phyloP scores from a whole-genome alignment of 169 alveolate genomes.

The Eimeria tenella region DNA sequence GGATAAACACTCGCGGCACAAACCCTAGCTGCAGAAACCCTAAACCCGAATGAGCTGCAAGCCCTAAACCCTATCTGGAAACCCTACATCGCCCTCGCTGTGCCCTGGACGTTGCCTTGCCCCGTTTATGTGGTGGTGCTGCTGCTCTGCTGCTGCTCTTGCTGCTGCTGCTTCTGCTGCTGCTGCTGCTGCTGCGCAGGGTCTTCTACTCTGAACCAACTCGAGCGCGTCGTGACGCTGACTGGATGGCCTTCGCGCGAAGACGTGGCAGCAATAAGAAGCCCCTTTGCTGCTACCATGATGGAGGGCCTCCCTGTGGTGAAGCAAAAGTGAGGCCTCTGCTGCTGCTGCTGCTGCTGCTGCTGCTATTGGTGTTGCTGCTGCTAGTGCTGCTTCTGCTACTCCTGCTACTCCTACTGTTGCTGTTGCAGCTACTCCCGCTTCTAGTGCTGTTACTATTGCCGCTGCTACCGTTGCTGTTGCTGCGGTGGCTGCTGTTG shows the following conservation, averaged over 20 bases:
- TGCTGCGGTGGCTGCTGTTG: neutral
- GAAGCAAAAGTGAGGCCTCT: conserved; percentile 50
- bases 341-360: conserved; percentile 30
- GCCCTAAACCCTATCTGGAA: too few species aligned
- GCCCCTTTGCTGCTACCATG: conserved; percentile 93
- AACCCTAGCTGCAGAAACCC: too few species aligned
- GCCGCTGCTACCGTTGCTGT: neutral
- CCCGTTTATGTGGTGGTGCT: neutral
- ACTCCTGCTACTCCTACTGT: neutral
- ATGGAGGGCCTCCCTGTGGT: conserved; percentile 86
- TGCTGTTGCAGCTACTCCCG: conserved; percentile 25
- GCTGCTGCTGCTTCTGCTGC: neutral
- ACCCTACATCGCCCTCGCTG: too few species aligned
- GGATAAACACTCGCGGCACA: too few species aligned
- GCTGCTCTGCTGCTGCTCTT: neutral
- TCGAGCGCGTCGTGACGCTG: conserved; percentile 94
- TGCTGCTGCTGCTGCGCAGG: conserved; percentile 70
- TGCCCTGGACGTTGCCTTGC: too few species aligned
- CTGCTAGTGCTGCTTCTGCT: conserved; percentile 15
- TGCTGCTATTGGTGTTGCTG: neutral
- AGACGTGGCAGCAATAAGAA: conserved; percentile 91
- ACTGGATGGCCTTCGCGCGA: conserved; percentile 94
- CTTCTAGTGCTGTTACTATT: neutral
- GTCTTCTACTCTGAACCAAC: conserved; percentile 98
- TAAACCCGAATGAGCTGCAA: too few species aligned